These are phyloP conservation scores for Dothistroma septosporum DNA, from an alignment of 2,329 filamentous ascomycete genomes.

Conservation along the genomic window DNA sequence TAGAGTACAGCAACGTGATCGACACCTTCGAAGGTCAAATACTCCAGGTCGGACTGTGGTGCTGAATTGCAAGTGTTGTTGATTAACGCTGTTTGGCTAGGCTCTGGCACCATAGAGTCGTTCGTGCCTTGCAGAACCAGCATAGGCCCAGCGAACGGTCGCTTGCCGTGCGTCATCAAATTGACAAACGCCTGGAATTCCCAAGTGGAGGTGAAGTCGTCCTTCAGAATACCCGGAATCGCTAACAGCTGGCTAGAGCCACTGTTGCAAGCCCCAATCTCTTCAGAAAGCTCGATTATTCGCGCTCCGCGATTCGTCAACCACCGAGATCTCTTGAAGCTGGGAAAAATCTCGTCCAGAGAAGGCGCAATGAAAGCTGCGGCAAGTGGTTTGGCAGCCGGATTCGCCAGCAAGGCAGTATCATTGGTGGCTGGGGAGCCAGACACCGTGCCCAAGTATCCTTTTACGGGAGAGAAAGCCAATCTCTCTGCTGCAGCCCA, in stretches of 20 bases:
- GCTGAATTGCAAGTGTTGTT: not conserved
- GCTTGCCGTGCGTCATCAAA: slow-evolving; percentile 16
- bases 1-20: slow-evolving; percentile 30
- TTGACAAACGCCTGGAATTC: slow-evolving; percentile 18
- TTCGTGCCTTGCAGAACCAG: slow-evolving; percentile 1
- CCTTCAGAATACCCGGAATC: not conserved
- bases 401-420: not conserved
- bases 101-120: not conserved
- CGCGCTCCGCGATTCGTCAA: slow-evolving; percentile 6
- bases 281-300: not conserved
- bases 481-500: slow-evolving; percentile 40
- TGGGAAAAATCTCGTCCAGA: slow-evolving; percentile 5
- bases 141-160: slow-evolving; percentile 1
- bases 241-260: not conserved
- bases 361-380: not conserved
- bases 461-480: slow-evolving; percentile 1
- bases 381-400: not conserved
- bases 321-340: slow-evolving; percentile 2
- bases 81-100: not conserved
- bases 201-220: not conserved
- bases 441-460: slow-evolving; percentile 11
- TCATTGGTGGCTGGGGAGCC: slow-evolving; percentile 11
- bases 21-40: slow-evolving; percentile 22
- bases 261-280: slow-evolving; percentile 7
- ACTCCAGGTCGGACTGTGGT: not conserved